These are phyloP conservation scores for Rhazya stricta DNA, from an alignment of 257 asterid species.

Conservation along the genomic window DNA sequence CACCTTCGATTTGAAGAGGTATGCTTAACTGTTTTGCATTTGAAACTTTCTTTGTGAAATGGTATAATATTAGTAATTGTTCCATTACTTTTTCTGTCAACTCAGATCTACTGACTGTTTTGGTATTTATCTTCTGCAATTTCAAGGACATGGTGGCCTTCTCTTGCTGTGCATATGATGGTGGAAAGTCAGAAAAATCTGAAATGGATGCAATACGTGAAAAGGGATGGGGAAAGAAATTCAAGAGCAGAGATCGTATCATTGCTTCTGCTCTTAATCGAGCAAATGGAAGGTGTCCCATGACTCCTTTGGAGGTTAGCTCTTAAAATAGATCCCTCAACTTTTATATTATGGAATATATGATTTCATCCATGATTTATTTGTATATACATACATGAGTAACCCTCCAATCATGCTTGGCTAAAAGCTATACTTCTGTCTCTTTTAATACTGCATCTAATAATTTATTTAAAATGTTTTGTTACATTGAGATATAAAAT, in stretches of 20 bases:
- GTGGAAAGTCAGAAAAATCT: slow-evolving; percentile 53
- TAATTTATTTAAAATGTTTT: not conserved
- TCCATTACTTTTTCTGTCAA: not conserved
- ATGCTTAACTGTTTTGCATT: not conserved
- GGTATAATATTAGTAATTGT: not conserved
- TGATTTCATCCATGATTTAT: not conserved
- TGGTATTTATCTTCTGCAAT: slow-evolving; percentile 10
- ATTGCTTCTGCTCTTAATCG: slow-evolving; percentile 62
- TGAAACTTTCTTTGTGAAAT: not conserved
- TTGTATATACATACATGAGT: not conserved
- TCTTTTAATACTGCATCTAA: not conserved
- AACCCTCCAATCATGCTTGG: not conserved
- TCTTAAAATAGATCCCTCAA: slow-evolving; percentile 9
- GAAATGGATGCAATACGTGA: slow-evolving; percentile 68
- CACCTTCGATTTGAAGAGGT: slow-evolving; percentile 95
- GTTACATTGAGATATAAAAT: not conserved
- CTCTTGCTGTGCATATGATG: slow-evolving; percentile 75
- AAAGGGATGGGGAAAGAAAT: slow-evolving; percentile 81
- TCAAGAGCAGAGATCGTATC: slow-evolving; percentile 38
- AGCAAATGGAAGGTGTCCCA: slow-evolving; percentile 76
- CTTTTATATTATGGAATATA: not conserved
- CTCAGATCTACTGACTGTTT: not conserved
- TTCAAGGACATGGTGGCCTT: slow-evolving; percentile 91
- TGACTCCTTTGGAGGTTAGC: slow-evolving; percentile 94
- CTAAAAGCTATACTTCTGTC: too few relatives aligned